These are phyloP conservation scores for Discostella stelligeroides DNA, from an alignment of 108 stramenopile genomes.

Conservation along the genomic window DNA sequence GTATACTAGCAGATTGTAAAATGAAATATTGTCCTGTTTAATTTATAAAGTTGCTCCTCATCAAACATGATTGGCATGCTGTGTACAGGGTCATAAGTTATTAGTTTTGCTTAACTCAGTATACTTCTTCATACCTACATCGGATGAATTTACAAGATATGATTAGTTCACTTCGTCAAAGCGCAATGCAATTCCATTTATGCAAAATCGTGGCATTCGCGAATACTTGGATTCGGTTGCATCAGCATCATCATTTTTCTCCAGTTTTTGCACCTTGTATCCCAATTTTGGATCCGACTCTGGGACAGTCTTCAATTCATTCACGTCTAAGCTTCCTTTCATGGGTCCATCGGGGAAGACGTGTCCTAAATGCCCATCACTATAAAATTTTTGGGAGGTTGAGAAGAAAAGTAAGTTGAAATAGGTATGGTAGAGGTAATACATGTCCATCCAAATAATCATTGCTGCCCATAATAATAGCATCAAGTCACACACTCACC, in stretches of 20 bases:
- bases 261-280: slow-evolving; percentile 28
- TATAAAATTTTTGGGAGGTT: not conserved
- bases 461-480: too few relatives aligned
- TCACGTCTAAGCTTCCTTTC: slow-evolving; percentile 31
- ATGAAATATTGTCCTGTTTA: too few relatives aligned
- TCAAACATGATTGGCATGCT: too few relatives aligned
- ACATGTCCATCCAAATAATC: not conserved
- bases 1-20: too few relatives aligned
- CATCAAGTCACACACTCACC: too few relatives aligned
- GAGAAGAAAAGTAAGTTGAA: too few relatives aligned
- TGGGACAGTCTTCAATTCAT: slow-evolving; percentile 54
- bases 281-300: slow-evolving; percentile 66
- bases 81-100: too few relatives aligned
- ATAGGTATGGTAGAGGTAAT: not conserved
- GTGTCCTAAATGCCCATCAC: slow-evolving; percentile 69
- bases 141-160: too few relatives aligned
- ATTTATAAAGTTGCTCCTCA: too few relatives aligned
- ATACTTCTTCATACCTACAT: too few relatives aligned
- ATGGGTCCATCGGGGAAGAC: slow-evolving; percentile 84
- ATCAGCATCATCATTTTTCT: slow-evolving; percentile 4
- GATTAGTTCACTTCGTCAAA: too few relatives aligned
- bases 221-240: slow-evolving; percentile 24
- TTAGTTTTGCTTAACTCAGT: too few relatives aligned
- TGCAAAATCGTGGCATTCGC: slow-evolving; percentile 72
- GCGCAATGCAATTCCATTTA: slow-evolving; percentile 74